phyloP scores from a whole-genome alignment of 2,329 filamentous ascomycete genomes.

The Hymenoscyphus fructigenus region DNA sequence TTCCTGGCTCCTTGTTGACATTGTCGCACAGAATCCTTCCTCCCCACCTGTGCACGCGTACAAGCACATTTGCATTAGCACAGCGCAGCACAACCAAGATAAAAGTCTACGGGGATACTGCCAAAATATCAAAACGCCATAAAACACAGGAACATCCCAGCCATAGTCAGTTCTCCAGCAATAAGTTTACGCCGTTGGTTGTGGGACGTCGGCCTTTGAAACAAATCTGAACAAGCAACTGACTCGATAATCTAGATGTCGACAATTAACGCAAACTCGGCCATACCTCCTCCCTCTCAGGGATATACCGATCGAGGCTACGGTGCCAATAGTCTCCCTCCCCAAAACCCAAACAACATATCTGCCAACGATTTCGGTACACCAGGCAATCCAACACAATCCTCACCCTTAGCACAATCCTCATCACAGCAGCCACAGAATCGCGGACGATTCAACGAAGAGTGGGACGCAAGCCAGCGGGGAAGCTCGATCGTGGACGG shows the following conservation, averaged over 20 bases:
- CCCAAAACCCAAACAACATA: constrained; percentile 18
- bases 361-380: constrained; percentile 28
- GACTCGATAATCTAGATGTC: constrained; percentile 21
- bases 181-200: not conserved
- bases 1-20: not conserved
- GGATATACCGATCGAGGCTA: constrained; percentile 32
- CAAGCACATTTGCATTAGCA: not conserved
- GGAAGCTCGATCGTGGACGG: constrained; percentile 62
- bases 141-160: not conserved
- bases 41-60: not conserved
- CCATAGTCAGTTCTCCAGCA: not conserved
- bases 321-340: constrained; percentile 25
- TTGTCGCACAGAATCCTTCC: constrained; percentile 3
- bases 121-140: not conserved
- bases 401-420: constrained; percentile 29
- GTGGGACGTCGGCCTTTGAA: constrained; percentile 1
- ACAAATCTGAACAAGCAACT: not conserved
- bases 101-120: not conserved
- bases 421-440: constrained; percentile 22
- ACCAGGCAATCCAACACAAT: constrained; percentile 26
- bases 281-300: constrained; percentile 32
- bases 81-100: not conserved
- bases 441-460: constrained; percentile 61
- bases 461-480: constrained; percentile 68
- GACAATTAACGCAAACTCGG: constrained; percentile 23